These are phyloP conservation scores for Tardiomyces blankii DNA, from an alignment of 1,139 yeast genomes.

Conservation along the genomic window DNA sequence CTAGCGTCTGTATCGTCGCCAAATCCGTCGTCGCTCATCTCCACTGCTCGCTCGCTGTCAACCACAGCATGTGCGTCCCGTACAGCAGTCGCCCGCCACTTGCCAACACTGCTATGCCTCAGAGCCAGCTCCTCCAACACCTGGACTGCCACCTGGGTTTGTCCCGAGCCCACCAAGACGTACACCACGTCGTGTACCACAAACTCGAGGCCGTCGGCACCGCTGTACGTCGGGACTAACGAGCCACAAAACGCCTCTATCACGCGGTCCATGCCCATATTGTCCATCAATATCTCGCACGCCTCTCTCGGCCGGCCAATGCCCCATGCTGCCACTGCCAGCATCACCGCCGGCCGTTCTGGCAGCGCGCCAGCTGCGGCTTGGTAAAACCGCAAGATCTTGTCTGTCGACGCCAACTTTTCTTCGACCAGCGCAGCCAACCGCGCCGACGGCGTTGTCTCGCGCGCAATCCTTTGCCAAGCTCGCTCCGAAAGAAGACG, in stretches of 20 bases:
- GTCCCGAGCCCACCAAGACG: constrained; percentile 1
- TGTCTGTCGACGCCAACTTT: not conserved
- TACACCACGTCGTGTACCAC: constrained; percentile 5
- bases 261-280: constrained; percentile 5
- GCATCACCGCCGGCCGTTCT: not conserved
- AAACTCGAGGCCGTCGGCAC: constrained; percentile 2
- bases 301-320: constrained; percentile 1
- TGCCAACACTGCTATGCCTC: not conserved
- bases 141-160: constrained; percentile 6
- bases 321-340: not conserved
- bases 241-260: constrained; percentile 4
- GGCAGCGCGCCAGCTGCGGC: not conserved
- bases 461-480: not conserved
- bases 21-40: not conserved
- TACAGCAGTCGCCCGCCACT: not conserved
- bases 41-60: not conserved
- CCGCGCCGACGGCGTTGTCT: not conserved
- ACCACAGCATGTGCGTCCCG: not conserved
- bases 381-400: not conserved
- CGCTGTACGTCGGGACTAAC: constrained; percentile 1
- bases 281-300: not conserved
- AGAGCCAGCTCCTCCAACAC: constrained; percentile 2
- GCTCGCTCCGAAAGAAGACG: not conserved
- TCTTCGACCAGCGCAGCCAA: not conserved
- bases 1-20: not conserved